phyloP scores from a whole-genome alignment of 2,329 filamentous ascomycete genomes.

The Diplodia sapinea region DNA sequence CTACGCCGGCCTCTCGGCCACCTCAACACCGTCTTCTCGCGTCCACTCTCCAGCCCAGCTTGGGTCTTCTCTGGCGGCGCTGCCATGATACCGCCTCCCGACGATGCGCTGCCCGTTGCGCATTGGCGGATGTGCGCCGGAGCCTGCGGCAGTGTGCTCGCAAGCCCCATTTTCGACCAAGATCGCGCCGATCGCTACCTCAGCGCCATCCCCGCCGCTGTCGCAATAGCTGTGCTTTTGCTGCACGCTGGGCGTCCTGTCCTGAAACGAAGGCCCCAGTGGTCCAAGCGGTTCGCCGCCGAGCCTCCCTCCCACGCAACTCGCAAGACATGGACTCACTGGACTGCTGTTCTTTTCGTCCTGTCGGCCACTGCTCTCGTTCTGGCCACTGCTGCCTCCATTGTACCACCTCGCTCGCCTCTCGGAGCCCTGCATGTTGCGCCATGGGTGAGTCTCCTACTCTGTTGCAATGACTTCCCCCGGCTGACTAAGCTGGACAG shows the following conservation, averaged over 20 bases:
- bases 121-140: conserved; percentile 12
- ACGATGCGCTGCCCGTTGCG: conserved; percentile 13
- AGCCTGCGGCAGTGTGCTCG: neutral
- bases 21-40: neutral
- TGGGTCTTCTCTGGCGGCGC: neutral
- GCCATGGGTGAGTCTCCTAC: conserved; percentile 16
- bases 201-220: conserved; percentile 1
- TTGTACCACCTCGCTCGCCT: neutral
- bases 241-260: neutral
- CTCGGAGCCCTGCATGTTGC: neutral
- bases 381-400: neutral
- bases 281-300: conserved; percentile 26
- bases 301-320: neutral
- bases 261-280: conserved; percentile 7
- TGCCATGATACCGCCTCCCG: conserved; percentile 6
- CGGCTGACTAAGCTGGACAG: conserved; percentile 37
- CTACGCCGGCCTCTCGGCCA: neutral
- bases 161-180: neutral
- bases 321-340: conserved; percentile 27
- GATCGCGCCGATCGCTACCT: conserved; percentile 9
- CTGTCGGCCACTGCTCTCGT: conserved; percentile 14
- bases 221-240: conserved; percentile 6
- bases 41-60: neutral
- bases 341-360: conserved; percentile 21
- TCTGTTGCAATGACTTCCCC: neutral